These are phyloP conservation scores for Fusarium redolens DNA, from an alignment of 2,329 filamentous ascomycete genomes.

Conservation along the genomic window DNA sequence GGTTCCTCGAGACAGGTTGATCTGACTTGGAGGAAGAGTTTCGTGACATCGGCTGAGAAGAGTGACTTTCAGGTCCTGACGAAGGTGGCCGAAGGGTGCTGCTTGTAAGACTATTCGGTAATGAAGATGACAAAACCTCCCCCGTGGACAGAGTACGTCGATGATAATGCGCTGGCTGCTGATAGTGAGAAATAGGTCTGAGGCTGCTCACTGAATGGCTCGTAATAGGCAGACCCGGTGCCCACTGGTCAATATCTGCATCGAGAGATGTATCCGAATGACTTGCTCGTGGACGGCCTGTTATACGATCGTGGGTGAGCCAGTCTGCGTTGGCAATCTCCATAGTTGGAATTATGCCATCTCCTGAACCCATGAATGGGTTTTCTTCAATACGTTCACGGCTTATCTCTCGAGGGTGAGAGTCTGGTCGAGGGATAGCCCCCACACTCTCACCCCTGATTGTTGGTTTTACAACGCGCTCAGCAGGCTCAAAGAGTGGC, in stretches of 20 bases:
- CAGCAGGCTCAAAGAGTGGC: not conserved
- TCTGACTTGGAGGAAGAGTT: slow-evolving; percentile 31
- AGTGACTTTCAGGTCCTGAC: slow-evolving; percentile 26
- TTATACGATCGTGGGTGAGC: slow-evolving; percentile 5
- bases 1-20: not conserved
- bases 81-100: slow-evolving; percentile 30
- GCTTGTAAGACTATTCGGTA: slow-evolving; percentile 28
- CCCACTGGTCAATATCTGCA: slow-evolving; percentile 27
- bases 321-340: slow-evolving; percentile 25
- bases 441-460: not conserved
- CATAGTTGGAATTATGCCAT: slow-evolving; percentile 15
- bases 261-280: slow-evolving; percentile 31
- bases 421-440: not conserved
- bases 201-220: slow-evolving; percentile 30
- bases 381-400: slow-evolving; percentile 25
- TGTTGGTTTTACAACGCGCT: not conserved
- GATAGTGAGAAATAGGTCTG: not conserved
- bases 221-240: slow-evolving; percentile 26
- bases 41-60: slow-evolving; percentile 37
- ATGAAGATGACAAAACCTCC: slow-evolving; percentile 22
- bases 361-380: slow-evolving; percentile 27
- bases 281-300: not conserved
- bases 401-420: not conserved
- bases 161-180: not conserved
- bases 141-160: slow-evolving; percentile 20